phyloP scores from a whole-genome alignment of 2,329 filamentous ascomycete species.

The Aspergillus piperis region DNA sequence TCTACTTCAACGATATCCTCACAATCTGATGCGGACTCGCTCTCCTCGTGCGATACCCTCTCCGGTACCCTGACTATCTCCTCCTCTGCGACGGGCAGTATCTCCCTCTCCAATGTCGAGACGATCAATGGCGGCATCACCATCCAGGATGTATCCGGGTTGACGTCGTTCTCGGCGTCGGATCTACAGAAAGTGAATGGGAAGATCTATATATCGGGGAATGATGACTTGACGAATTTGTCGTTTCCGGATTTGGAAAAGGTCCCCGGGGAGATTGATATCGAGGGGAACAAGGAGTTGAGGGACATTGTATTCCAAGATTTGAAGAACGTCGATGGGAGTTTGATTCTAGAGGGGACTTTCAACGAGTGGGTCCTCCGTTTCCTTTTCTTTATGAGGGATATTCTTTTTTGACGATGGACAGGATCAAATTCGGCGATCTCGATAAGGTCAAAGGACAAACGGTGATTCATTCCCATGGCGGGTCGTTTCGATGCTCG shows the following conservation, averaged over 20 bases:
- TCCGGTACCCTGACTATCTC: conserved; percentile 1
- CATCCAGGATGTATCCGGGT: neutral
- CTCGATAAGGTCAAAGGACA: conserved; percentile 27
- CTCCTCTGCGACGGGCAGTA: neutral
- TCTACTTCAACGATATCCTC: neutral
- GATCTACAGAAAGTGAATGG: conserved; percentile 1
- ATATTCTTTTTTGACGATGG: neutral
- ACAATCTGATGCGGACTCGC: neutral
- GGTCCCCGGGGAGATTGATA: conserved; percentile 21
- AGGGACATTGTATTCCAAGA: conserved; percentile 22
- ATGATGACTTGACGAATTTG: neutral
- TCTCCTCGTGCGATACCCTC: conserved; percentile 3
- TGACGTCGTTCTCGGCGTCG: neutral
- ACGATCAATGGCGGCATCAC: neutral
- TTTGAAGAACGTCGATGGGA: conserved; percentile 28
- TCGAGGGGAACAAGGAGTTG: conserved; percentile 26
- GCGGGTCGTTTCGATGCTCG: conserved; percentile 26
- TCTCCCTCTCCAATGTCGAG: neutral
- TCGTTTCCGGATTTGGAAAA: conserved; percentile 19
- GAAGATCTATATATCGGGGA: neutral
- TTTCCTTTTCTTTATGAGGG: neutral
- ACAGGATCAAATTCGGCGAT: conserved; percentile 27
- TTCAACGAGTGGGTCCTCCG: conserved; percentile 24
- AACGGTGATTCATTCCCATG: conserved; percentile 23
- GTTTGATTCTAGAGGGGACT: conserved; percentile 23